Conservation (phyloP, 2,329 filamentous ascomycete genomes). For the Penicillium sp. region DNA sequence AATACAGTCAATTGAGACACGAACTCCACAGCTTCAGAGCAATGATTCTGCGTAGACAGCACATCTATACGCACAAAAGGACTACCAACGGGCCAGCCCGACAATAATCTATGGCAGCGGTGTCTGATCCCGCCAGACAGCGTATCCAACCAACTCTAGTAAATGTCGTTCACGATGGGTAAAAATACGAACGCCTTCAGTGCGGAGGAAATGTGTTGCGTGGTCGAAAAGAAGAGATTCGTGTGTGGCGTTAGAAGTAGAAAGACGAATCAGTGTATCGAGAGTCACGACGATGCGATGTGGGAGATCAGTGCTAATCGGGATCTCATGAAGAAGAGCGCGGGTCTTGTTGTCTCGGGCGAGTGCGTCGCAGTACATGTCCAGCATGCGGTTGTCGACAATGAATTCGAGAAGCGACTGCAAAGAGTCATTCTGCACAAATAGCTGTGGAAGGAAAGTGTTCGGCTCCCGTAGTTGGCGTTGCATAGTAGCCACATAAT, state of each 20-base stretch:
- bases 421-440: constrained; percentile 11
- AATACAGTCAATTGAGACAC: too few species aligned
- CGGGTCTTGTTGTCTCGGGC: constrained; percentile 15
- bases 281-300: constrained; percentile 14
- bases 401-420: constrained; percentile 24
- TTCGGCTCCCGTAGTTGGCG: constrained; percentile 10
- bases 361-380: constrained; percentile 25
- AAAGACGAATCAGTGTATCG: constrained; percentile 12
- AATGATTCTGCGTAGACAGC: too few species aligned
- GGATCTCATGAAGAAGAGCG: constrained; percentile 3
- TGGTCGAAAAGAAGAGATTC: constrained; percentile 6
- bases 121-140: constrained; percentile 20
- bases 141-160: constrained; percentile 19
- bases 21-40: too few species aligned
- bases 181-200: constrained; percentile 14
- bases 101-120: not conserved
- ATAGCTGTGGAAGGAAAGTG: constrained; percentile 1
- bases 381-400: constrained; percentile 24
- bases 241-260: not conserved
- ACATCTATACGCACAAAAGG: too few species aligned
- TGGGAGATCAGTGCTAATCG: not conserved
- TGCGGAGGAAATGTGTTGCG: constrained; percentile 12
- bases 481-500: constrained; percentile 21
- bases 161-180: constrained; percentile 22
- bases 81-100: not conserved